Conservation (phyloP, 352 stramenopile species). For the Peronospora tabacina region DNA sequence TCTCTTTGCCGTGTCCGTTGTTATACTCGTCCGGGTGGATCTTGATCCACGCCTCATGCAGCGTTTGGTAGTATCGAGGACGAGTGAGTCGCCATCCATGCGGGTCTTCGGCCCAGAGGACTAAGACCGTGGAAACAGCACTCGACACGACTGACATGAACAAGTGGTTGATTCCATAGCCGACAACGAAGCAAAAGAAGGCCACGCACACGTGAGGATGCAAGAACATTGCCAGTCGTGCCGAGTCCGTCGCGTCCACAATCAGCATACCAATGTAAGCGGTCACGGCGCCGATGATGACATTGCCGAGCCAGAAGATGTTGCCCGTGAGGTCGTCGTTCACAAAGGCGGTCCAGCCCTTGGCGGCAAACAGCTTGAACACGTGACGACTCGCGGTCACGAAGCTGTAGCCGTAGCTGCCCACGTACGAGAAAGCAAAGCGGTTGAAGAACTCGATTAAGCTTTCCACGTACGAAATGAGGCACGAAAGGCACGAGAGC, state of each 20-base stretch:
- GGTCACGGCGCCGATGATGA: slow-evolving; percentile 63
- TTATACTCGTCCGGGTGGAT: slow-evolving; percentile 84
- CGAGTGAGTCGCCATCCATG: slow-evolving; percentile 64
- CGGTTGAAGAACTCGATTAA: slow-evolving; percentile 88
- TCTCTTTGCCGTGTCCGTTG: slow-evolving; percentile 63
- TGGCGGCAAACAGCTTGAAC: slow-evolving; percentile 68
- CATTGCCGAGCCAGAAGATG: slow-evolving; percentile 76
- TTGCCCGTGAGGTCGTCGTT: slow-evolving; percentile 85
- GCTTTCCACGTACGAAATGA: slow-evolving; percentile 75
- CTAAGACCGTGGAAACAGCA: slow-evolving; percentile 77
- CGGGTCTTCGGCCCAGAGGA: slow-evolving; percentile 79
- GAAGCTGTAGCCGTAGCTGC: slow-evolving; percentile 83
- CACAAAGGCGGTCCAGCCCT: slow-evolving; percentile 83
- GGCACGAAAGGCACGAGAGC: slow-evolving; percentile 56
- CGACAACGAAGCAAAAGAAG: slow-evolving; percentile 67
- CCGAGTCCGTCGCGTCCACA: slow-evolving; percentile 40
- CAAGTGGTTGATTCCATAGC: slow-evolving; percentile 61
- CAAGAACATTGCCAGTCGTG: slow-evolving; percentile 49
- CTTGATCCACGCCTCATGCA: slow-evolving; percentile 72
- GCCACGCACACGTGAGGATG: slow-evolving; percentile 58
- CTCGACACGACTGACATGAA: slow-evolving; percentile 69
- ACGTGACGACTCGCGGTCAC: slow-evolving; percentile 65
- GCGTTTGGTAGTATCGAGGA: slow-evolving; percentile 55
- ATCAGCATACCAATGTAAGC: slow-evolving; percentile 57
- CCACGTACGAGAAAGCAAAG: slow-evolving; percentile 84